Base-by-base conservation (phyloP, 2,329 filamentous ascomycete species). In the Laburnicola sp. region DNA sequence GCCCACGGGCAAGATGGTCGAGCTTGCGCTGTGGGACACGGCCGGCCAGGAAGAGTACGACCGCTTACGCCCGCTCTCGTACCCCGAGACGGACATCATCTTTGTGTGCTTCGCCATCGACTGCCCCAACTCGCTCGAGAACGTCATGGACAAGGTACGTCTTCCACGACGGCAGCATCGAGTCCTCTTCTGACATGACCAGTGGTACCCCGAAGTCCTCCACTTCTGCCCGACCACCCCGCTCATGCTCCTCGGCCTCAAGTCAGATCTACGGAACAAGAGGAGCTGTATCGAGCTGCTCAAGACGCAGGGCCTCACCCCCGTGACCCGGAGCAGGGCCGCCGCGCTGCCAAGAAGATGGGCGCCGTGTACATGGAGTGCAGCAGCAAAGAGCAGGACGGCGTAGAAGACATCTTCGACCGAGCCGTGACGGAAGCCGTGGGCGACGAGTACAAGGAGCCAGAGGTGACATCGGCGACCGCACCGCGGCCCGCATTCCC, bases 31-130 rank as follows among this genome's bases (percentile, higher is more conserved):
- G 45, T 99, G 94, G 94, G 94, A 99, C 76, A 99, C 94, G 26
- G 94, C 94, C 65, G 94, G 94, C 34, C 94, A 99, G 76, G 94
- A 99, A 76, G 94, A 97, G 77, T 99, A 99, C 74, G 94, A 99
- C 80, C 87, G 94, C 65, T 81, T 99, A 71, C 87, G 94, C 62
- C 94, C 94, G 39, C 85, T 99, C 44, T 97, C 93, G 38, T 99
- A 99, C 76, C 94, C 94, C 3, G 94, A 99, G 77, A 99, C 94
- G 9, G 94, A 99, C 74, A 82, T 99, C 30, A 86, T 99, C 53
- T 97, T 99, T 74, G 94, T 99, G 62, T 99, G 94, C 81, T 99
- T 99, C 75, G 94, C 94, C 59, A 97, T 99, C 69, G 94, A 99
- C 76, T 99, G 94, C 74, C 94, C 94, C 31, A 97, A 96, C 75